phyloP scores from a whole-genome alignment of 805 yeast genomes.

The Suhomyces vadensis region DNA sequence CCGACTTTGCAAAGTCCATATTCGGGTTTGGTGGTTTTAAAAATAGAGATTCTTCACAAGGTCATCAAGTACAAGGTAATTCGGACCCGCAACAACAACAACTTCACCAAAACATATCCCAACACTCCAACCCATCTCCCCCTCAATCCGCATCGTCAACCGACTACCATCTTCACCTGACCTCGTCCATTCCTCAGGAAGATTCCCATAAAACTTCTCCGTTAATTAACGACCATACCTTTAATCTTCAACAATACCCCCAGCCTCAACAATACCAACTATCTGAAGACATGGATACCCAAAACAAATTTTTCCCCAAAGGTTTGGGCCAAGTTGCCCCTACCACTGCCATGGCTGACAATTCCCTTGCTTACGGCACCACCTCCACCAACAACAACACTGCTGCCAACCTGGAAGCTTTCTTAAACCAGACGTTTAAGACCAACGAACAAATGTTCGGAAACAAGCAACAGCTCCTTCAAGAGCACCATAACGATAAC shows the following conservation, averaged over 20 bases:
- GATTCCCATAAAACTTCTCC: neutral
- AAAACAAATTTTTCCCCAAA: conserved; percentile 35
- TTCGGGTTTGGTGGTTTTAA: conserved; percentile 42
- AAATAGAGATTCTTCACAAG: conserved; percentile 24
- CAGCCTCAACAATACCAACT: conserved; percentile 7
- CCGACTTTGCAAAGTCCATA: conserved; percentile 47
- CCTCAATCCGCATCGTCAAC: conserved; percentile 3
- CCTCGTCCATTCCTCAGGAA: conserved; percentile 2
- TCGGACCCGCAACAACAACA: conserved; percentile 6
- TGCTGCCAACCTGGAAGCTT: conserved; percentile 20
- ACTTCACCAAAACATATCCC: neutral
- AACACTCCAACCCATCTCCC: neutral
- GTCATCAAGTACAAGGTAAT: neutral
- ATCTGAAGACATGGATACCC: conserved; percentile 7
- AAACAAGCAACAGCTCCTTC: conserved; percentile 16
- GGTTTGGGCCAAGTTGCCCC: conserved; percentile 48
- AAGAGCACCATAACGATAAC: conserved; percentile 12
- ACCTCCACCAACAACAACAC: conserved; percentile 34
- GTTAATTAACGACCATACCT: neutral
- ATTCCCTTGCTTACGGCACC: conserved; percentile 68
- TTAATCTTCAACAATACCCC: neutral
- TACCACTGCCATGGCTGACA: conserved; percentile 66
- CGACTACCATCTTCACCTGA: conserved; percentile 5
- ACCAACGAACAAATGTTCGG: conserved; percentile 12
- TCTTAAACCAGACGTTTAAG: conserved; percentile 26